These are phyloP conservation scores for Syncephalastrum contaminatum DNA, from an alignment of 371 early-diverging fungal species.

Conservation along the genomic window DNA sequence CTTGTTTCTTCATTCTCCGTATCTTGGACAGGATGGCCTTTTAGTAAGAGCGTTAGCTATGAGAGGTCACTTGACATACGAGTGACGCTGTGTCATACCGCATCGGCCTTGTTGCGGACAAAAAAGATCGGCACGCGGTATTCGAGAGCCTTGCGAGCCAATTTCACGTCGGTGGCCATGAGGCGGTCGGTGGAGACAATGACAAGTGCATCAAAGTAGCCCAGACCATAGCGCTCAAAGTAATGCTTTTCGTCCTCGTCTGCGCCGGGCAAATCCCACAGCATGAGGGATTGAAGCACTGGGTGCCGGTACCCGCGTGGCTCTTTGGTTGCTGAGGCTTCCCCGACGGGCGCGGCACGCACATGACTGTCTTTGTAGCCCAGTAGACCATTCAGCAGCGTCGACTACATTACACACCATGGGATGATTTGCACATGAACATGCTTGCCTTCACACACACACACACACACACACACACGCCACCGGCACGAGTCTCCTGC, in stretches of 20 bases:
- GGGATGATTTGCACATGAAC: background rate
- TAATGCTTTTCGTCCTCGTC: conserved; percentile 15
- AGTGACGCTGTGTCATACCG: no score
- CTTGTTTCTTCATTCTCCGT: background rate
- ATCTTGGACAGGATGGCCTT: conserved; percentile 8
- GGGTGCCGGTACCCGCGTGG: conserved; percentile 27
- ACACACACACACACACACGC: no score
- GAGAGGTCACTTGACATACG: conserved; percentile 1
- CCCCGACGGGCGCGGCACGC: conserved; percentile 26
- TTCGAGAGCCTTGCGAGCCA: conserved; percentile 22
- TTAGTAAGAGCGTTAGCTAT: background rate
- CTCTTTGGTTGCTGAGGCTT: conserved; percentile 19
- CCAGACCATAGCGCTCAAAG: conserved; percentile 26
- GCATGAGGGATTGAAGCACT: conserved; percentile 14
- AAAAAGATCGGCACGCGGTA: conserved; percentile 26
- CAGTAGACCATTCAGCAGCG: conserved; percentile 29
- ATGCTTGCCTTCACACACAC: background rate
- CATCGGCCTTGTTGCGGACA: conserved; percentile 28
- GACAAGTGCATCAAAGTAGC: conserved; percentile 33
- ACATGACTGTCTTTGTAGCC: conserved; percentile 23
- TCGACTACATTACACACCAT: conserved; percentile 14
- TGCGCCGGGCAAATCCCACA: conserved; percentile 38
- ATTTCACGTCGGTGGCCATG: conserved; percentile 30
- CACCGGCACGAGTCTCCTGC: no score
- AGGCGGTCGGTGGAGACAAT: conserved; percentile 32